Percentiles rank a stretch among this genome's conserved stretches.
Evolutionary conservation across 2,329 filamentous ascomycete genomes (phyloP).

Genomic region (Teratosphaeria pseudoeucalypti): DNA sequence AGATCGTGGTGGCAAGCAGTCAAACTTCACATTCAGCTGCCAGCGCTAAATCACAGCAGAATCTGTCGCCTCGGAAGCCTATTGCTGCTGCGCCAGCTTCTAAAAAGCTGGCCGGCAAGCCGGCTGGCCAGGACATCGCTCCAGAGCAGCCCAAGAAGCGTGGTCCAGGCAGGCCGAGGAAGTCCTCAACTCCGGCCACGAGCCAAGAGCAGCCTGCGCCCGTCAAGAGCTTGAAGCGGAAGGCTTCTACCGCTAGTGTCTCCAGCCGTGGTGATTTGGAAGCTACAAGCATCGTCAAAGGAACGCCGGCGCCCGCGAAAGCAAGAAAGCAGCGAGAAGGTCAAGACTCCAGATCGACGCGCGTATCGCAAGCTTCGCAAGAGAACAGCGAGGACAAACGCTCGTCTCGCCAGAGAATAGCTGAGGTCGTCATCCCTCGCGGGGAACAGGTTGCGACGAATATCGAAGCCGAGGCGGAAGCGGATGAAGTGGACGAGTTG

Average conservation of each 20-base stretch:
- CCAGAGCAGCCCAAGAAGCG: conserved; percentile 11
- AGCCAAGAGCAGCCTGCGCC: conserved; percentile 3
- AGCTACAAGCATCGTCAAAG: conserved; percentile 7
- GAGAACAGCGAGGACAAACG: neutral
- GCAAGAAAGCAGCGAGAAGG: conserved; percentile 14
- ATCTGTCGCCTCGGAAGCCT: neutral
- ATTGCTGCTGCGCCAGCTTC: neutral
- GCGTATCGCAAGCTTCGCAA: conserved; percentile 2
- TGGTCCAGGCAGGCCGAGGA: conserved; percentile 18
- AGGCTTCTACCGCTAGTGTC: conserved; percentile 15
- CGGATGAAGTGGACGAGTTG: neutral
- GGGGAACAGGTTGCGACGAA: neutral
- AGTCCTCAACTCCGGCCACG: conserved; percentile 8
- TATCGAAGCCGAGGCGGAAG: neutral
- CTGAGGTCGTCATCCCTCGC: neutral
- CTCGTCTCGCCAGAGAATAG: neutral
- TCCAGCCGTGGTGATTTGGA: conserved; percentile 1
- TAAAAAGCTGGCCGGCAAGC: conserved; percentile 3
- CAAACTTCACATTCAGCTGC: conserved; percentile 7
- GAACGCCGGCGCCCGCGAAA: conserved; percentile 13
- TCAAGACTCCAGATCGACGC: conserved; percentile 6
- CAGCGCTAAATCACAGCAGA: neutral
- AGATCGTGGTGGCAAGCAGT: conserved; percentile 29
- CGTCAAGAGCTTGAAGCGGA: conserved; percentile 16
- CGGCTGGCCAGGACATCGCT: conserved; percentile 1